Percentiles rank a stretch among this genome's conserved stretches.
Evolutionary conservation across 768 basidiomycete genomes (phyloP).

Genomic region (Lyophyllum semitale): DNA sequence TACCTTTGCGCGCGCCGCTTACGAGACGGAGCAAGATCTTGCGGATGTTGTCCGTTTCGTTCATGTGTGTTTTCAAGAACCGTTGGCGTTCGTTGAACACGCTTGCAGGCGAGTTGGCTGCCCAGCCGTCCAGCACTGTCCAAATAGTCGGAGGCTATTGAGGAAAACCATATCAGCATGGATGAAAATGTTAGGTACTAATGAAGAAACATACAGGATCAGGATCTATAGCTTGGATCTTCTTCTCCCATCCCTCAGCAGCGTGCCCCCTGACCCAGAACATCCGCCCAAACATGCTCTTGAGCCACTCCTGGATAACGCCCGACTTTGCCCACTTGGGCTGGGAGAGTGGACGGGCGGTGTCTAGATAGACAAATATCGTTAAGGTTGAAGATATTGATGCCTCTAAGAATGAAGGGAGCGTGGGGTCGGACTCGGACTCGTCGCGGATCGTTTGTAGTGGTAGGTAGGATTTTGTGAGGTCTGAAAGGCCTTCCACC

Average conservation of each 20-base stretch:
- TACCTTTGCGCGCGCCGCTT: constrained; percentile 79
- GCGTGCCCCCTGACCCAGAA: constrained; percentile 84
- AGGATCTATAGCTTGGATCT: constrained; percentile 89
- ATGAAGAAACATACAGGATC: constrained; percentile 74
- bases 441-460: constrained; percentile 48
- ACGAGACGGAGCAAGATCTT: constrained; percentile 93
- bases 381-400: constrained; percentile 55
- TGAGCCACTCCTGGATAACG: constrained; percentile 91
- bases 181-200: not conserved
- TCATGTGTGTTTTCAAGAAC: constrained; percentile 88
- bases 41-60: constrained; percentile 83
- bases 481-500: constrained; percentile 76
- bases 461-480: constrained; percentile 69
- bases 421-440: constrained; percentile 55
- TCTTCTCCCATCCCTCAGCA: constrained; percentile 92
- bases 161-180: constrained; percentile 6
- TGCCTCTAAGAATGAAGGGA: constrained; percentile 72
- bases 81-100: constrained; percentile 74
- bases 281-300: constrained; percentile 85
- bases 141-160: constrained; percentile 86
- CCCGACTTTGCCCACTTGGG: constrained; percentile 97
- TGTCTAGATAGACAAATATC: constrained; percentile 83
- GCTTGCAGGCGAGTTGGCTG: constrained; percentile 80
- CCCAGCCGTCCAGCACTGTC: constrained; percentile 90
- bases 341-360: constrained; percentile 85